Percentiles rank a stretch among this genome's conserved stretches.
Conservation (phyloP, 2,329 filamentous ascomycete genomes). For the Verticillium albo-atrum region DNA sequence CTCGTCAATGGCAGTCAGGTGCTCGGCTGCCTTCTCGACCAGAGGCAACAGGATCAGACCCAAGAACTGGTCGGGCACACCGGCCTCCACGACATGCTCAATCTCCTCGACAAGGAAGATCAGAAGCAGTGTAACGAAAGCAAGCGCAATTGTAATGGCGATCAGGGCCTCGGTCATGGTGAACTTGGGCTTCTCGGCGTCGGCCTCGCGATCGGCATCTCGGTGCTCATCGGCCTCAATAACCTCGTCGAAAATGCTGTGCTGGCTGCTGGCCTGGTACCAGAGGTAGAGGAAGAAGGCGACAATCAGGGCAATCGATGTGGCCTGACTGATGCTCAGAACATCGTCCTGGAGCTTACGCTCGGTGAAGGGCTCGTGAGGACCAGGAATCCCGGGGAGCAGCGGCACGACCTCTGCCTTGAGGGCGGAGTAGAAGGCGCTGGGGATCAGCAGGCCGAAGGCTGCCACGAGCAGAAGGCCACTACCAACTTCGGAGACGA, state of each 20-base stretch:
- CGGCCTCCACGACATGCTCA: constrained; percentile 36
- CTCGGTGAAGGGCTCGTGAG: constrained; percentile 23
- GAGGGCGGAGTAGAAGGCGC: constrained; percentile 29
- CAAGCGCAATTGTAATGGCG: constrained; percentile 51
- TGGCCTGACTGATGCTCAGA: constrained; percentile 57
- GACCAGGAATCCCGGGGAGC: constrained; percentile 12
- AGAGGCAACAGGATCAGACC: constrained; percentile 73
- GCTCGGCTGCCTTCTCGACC: constrained; percentile 83
- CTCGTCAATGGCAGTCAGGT: constrained; percentile 75
- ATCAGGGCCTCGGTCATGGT: constrained; percentile 62
- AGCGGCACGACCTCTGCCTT: constrained; percentile 20
- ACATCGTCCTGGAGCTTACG: constrained; percentile 39
- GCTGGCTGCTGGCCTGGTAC: constrained; percentile 62
- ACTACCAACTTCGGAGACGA: constrained; percentile 64
- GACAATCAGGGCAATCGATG: constrained; percentile 56
- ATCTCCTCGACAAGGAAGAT: constrained; percentile 66
- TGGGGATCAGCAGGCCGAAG: constrained; percentile 28
- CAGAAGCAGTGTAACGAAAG: constrained; percentile 60
- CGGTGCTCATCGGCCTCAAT: constrained; percentile 42
- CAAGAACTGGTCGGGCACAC: constrained; percentile 26
- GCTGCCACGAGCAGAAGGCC: constrained; percentile 59
- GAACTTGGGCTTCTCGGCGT: constrained; percentile 56
- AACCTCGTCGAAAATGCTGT: constrained; percentile 58
- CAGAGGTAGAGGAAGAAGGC: constrained; percentile 54
- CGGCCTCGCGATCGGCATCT: constrained; percentile 53